Evolutionary conservation across 345 rosid species (phyloP).

Genomic region (Jatropha curcas): DNA sequence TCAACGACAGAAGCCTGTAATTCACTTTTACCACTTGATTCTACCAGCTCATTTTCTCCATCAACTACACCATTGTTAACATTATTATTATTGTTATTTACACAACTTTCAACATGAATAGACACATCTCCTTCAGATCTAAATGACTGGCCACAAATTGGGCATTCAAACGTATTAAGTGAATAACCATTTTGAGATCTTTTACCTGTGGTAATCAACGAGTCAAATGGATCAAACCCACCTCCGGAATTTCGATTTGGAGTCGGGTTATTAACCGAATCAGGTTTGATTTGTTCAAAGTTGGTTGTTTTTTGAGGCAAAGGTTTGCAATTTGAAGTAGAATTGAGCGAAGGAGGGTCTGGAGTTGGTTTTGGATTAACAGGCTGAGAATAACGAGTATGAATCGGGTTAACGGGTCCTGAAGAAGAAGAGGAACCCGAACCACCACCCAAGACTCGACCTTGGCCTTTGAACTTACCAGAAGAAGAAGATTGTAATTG

Average conservation of each 20-base stretch:
- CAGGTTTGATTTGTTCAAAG: constrained; percentile 38
- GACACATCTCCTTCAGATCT: constrained; percentile 74
- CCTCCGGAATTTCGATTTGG: constrained; percentile 37
- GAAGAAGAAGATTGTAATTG: constrained; percentile 60
- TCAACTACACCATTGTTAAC: constrained; percentile 20
- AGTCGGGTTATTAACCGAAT: constrained; percentile 24
- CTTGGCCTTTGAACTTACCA: constrained; percentile 85
- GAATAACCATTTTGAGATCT: constrained; percentile 75
- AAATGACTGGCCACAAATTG: constrained; percentile 61
- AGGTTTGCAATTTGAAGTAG: constrained; percentile 35
- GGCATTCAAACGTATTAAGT: constrained; percentile 71
- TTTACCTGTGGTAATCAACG: constrained; percentile 73
- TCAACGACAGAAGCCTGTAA: constrained; percentile 53
- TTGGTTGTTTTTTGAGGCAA: constrained; percentile 37
- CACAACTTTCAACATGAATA: constrained; percentile 72
- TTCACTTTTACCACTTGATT: constrained; percentile 28
- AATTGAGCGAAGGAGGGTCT: constrained; percentile 25
- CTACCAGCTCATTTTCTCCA: constrained; percentile 15
- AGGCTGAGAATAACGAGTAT: constrained; percentile 43
- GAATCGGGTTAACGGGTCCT: constrained; percentile 48
- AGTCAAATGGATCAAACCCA: constrained; percentile 71
- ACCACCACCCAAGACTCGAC: constrained; percentile 48
- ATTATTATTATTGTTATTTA: constrained; percentile 6
- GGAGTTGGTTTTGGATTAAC: constrained; percentile 37
- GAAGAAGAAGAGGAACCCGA: constrained; percentile 39